Evolutionary conservation across 2,329 filamentous ascomycete species (phyloP), one percentile per base, ranked within the genome.

Genomic region (Zymoseptoria pseudotritici): DNA sequence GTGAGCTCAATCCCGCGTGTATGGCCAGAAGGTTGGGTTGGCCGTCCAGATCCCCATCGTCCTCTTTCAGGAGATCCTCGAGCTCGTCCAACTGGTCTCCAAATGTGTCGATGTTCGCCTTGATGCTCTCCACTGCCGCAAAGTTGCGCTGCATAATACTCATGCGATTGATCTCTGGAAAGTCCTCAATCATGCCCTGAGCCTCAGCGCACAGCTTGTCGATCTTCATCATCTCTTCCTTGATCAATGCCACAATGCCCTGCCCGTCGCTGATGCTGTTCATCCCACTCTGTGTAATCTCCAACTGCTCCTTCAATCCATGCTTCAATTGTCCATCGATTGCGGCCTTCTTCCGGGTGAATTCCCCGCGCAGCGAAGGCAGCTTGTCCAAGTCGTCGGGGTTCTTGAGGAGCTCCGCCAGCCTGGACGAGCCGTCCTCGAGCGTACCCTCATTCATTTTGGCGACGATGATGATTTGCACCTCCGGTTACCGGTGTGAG

Each of bases 381-480:
- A 99, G 93, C 81, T 97, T 97, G 79, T 99, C 94, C 67, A 99
- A 86, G 77, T 99, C 94, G 73, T 99, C 94, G 2, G 94, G 91
- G 72, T 96, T 91, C 71, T 91, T 90, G 67, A 99, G 86, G 63
- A 97, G 85, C 80, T 97, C 93, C 66, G 91, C 86, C 74, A 99
- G 86, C 80, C 92, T 92, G 74, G 69, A 69, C 6, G 68, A 65
- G 42, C 70, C 67, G 61, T 72, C 71, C 53, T 73, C 72, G 42
- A 63, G 55, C 21, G 61, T 31, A n/a, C 61, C 58, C 58, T 69
- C 70, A 63, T 70, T 71, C 70, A 72, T 72, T 51, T 36, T 66
- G 53, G 49, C 21, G 24, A 31, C 17, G 21, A 26, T 55, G 24
- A 29, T 26, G 36, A 36, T 17, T 24, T 19, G 46, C 31, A 53